Percentiles rank a stretch among this genome's conserved stretches.
Conservation (phyloP, 306 rosid genomes). For the Pyrus betulifolia region DNA sequence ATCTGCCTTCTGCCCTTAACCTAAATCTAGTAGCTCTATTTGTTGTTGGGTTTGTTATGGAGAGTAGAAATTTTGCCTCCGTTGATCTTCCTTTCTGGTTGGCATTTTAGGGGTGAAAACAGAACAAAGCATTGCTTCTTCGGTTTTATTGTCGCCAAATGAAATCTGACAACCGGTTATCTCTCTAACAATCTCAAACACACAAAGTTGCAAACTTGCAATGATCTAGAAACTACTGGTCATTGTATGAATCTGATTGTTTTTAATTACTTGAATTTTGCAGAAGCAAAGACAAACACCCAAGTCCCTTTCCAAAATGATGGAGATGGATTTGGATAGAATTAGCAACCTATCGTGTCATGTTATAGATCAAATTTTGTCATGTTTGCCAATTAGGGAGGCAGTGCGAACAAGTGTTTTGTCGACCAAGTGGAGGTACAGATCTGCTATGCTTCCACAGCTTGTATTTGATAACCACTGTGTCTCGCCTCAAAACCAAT, state of each 20-base stretch:
- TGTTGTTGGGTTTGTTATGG: background rate
- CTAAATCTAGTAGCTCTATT: background rate
- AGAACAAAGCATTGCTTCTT: background rate
- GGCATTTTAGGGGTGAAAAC: background rate
- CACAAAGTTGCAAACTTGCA: background rate
- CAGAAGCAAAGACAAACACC: constrained; percentile 25
- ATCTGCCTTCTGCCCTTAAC: background rate
- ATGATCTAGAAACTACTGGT: background rate
- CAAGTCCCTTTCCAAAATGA: constrained; percentile 15
- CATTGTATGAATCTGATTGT: background rate
- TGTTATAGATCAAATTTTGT: constrained; percentile 41
- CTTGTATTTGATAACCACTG: constrained; percentile 53
- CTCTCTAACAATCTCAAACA: background rate
- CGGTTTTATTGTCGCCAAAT: background rate
- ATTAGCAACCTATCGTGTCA: constrained; percentile 47
- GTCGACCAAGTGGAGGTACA: constrained; percentile 67
- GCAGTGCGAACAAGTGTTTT: constrained; percentile 57
- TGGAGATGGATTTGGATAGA: constrained; percentile 40
- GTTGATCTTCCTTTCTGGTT: background rate
- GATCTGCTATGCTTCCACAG: constrained; percentile 35
- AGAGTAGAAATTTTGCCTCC: background rate
- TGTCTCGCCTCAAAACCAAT: constrained; percentile 17
- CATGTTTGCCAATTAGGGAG: constrained; percentile 38
- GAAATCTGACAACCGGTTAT: background rate
- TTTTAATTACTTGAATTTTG: constrained; percentile 6